Conservation (phyloP, 2,329 filamentous ascomycete species). For the Myriosclerotinia scirpicola region DNA sequence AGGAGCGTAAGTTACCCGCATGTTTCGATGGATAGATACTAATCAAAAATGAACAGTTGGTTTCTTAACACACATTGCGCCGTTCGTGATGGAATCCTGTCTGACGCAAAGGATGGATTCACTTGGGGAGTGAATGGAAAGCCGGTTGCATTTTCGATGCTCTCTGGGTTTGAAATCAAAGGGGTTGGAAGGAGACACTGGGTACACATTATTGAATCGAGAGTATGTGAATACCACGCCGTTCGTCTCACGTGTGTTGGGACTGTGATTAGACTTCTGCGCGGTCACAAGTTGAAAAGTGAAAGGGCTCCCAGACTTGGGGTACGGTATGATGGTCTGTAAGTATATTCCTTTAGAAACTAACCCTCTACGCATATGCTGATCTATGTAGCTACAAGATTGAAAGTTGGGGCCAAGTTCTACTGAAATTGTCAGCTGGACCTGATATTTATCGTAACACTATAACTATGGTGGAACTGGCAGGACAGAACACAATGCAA, state of each 20-base stretch:
- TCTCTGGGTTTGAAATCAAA: conserved; percentile 52
- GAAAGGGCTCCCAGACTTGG: conserved; percentile 53
- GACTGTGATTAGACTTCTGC: conserved; percentile 51
- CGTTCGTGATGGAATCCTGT: conserved; percentile 55
- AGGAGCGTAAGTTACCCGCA: conserved; percentile 48
- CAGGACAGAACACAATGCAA: conserved; percentile 46
- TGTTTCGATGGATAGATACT: conserved; percentile 25
- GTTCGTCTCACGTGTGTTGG: conserved; percentile 52
- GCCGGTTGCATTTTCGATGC: conserved; percentile 50
- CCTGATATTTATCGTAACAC: conserved; percentile 47
- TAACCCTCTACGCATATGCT: neutral
- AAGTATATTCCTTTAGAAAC: conserved; percentile 37
- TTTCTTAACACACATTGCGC: conserved; percentile 59
- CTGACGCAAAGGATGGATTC: conserved; percentile 46
- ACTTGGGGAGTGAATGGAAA: conserved; percentile 49
- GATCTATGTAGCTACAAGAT: conserved; percentile 45
- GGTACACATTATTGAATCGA: conserved; percentile 50
- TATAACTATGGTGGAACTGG: conserved; percentile 49
- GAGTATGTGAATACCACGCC: conserved; percentile 49
- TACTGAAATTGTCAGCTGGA: conserved; percentile 42
- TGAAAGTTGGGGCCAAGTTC: conserved; percentile 46
- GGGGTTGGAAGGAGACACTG: conserved; percentile 40
- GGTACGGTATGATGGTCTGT: conserved; percentile 59
- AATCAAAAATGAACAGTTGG: conserved; percentile 48
- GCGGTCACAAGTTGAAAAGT: conserved; percentile 53